Base-by-base conservation (phyloP, 1,139 yeast genomes). In the Scheffersomyces segobiensis region DNA sequence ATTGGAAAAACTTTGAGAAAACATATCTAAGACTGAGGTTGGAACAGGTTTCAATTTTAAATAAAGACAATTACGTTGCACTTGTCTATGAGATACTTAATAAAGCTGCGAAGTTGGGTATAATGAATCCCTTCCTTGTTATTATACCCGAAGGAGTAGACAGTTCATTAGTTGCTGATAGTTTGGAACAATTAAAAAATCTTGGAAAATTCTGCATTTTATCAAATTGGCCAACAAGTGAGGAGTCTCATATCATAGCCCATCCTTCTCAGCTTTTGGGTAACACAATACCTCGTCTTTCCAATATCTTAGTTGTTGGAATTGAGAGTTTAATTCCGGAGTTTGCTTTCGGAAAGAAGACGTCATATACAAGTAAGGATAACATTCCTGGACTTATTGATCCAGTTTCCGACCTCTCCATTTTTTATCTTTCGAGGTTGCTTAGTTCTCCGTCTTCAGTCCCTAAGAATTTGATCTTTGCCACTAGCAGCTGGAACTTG, bases 281-380 rank as follows among this genome's bases (percentile, higher is more conserved):
- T 0, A 55, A 59, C 19, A 61, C 60, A 8, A 50, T 66, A 4
- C 14, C 52, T 17, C 62, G 62, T 7, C 56, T 62, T 18, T 54
- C 66, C 14, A 65, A 70, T 50, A 55, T 73, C 46, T 57, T 72
- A 1, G 53, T 72, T 3, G 55, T 67, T 42, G 76, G 75, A n/a
- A 55, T 69, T 18, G 73, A 72, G 52, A 52, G 69, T 3, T 59
- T 72, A 10, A 56, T 70, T 18, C 74, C 73, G 2, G 72, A 70
- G 55, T 56, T 65, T 19, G 75, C 76, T 5, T 62, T 66, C 26
- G 49, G 54, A 19, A 24, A 46, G 46, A 55, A 42, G 19, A 22
- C 48, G 10, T 18, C 24, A 47, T 22, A 7, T 47, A 47, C 46
- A 17, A 22, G 39, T 26, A 53, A 50, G 6, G 52, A 57, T 6